Evolutionary conservation across 148 eudicot genomes (phyloP), one percentile per base, ranked within the genome.

Genomic region (Camellia granthamiana): DNA sequence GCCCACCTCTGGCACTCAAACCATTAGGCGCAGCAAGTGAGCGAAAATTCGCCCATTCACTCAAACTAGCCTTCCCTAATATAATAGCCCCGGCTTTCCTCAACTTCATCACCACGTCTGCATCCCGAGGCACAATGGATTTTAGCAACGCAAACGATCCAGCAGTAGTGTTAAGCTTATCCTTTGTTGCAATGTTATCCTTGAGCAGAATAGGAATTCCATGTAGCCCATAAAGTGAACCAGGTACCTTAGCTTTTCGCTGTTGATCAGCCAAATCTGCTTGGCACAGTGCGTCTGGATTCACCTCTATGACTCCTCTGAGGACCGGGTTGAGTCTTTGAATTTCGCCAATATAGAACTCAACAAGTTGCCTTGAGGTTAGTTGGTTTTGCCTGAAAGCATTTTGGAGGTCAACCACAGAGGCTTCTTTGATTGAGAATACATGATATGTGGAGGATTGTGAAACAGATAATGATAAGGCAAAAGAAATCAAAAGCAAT

Each of bases 161-260:
- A 15, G 89, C 89, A 0, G 85, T 81, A 2, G 85, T 86, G 71
- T 84, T 84, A 7, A 84, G 80, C 86, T 79, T 84, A 68, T 86
- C 87, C 56, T 82, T 79, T 1, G 85, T 87, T 7, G 72, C 89
- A 77, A 87, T 87, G 54, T 66, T 82, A 69, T 87, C 87, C 71
- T 87, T 87, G 62, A 87, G 77, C 15, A 87, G 75, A n/a, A 84
- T 21, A 2, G 87, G 87, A 10, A 87, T 80, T 0, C 87, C 87
- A 19, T 81, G 81, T 52, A 87, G 75, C 16, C 67, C 52, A 14
- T 66, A 78, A 12, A 54, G 6, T 13, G 84, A 78, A 61, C 58
- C 66, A 7, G 79, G 51, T 6, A 42, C 66, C 56, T 73, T 60
- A 4, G 81, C 79, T 19, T 65, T 75, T 62, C 81, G 62, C 64